Evolutionary conservation across 345 rosid species (phyloP).

Genomic region (Citrus trifoliata): DNA sequence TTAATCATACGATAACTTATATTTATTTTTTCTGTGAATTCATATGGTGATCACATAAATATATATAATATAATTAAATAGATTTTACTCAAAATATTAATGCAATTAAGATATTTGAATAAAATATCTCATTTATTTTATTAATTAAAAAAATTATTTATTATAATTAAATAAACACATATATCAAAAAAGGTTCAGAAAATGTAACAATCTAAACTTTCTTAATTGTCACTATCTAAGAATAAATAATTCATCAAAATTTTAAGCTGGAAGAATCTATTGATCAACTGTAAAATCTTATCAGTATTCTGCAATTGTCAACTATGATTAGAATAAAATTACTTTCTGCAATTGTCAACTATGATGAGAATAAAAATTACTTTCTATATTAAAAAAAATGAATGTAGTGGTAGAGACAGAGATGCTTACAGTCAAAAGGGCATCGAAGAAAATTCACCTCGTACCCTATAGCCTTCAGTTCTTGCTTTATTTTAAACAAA

Average conservation of each 20-base stretch:
- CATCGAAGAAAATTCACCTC: background rate
- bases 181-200: background rate
- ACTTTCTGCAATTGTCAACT: background rate
- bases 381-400: background rate
- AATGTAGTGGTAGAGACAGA: background rate
- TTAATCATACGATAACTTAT: no score
- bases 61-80: no score
- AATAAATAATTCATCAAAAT: background rate
- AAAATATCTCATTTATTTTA: no score
- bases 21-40: no score
- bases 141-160: no score
- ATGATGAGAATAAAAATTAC: background rate
- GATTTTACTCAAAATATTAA: no score
- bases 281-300: background rate
- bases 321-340: background rate
- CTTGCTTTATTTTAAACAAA: constrained; percentile 2
- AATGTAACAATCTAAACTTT: background rate
- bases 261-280: background rate
- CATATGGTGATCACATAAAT: no score
- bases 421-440: background rate
- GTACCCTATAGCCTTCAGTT: background rate
- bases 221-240: background rate
- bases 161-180: no score
- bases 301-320: background rate
- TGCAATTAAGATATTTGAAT: no score